A percentile compares a stretch with the other conserved stretches of the same genome.
These are phyloP conservation scores for Penicillium riverlandense DNA, from an alignment of 495 filamentous ascomycete genomes.

Conservation along the genomic window DNA sequence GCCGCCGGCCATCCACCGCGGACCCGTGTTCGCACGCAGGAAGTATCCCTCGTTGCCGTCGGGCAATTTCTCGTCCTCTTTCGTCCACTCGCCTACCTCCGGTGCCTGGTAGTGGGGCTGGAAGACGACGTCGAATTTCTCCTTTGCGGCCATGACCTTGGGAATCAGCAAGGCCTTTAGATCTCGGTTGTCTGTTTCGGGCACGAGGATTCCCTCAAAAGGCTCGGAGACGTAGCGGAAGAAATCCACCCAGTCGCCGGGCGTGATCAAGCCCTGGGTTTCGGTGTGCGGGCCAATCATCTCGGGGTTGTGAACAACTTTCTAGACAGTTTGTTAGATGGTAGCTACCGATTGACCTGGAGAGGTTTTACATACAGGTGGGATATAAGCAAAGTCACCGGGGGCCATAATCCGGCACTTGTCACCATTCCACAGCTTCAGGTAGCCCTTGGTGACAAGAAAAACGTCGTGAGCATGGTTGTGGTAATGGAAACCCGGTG, in stretches of 20 bases:
- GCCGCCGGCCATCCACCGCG: conserved; percentile 35
- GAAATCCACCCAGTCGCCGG: conserved; percentile 48
- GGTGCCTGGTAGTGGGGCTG: conserved; percentile 33
- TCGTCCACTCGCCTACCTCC: conserved; percentile 32
- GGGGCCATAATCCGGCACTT: conserved; percentile 36
- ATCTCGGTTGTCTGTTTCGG: conserved; percentile 37
- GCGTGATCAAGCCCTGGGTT: conserved; percentile 36
- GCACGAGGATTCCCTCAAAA: conserved; percentile 42
- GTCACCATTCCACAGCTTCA: conserved; percentile 42
- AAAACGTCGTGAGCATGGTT: conserved; percentile 43
- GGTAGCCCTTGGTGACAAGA: conserved; percentile 36
- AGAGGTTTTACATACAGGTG: conserved; percentile 24
- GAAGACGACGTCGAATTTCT: conserved; percentile 42
- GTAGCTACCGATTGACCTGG: not conserved
- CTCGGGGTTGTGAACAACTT: conserved; percentile 35
- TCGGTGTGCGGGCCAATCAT: conserved; percentile 37
- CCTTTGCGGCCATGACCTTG: conserved; percentile 44
- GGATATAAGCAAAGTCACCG: conserved; percentile 43
- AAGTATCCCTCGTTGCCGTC: conserved; percentile 30
- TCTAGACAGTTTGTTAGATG: conserved; percentile 10
- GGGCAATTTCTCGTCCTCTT: conserved; percentile 33
- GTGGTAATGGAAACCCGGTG: conserved; percentile 43
- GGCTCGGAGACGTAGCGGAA: conserved; percentile 44
- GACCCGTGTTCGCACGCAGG: conserved; percentile 33
- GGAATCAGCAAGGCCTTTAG: conserved; percentile 35